Evolutionary conservation across 75 land plant species (phyloP).

Genomic region (Cryptomeria japonica): DNA sequence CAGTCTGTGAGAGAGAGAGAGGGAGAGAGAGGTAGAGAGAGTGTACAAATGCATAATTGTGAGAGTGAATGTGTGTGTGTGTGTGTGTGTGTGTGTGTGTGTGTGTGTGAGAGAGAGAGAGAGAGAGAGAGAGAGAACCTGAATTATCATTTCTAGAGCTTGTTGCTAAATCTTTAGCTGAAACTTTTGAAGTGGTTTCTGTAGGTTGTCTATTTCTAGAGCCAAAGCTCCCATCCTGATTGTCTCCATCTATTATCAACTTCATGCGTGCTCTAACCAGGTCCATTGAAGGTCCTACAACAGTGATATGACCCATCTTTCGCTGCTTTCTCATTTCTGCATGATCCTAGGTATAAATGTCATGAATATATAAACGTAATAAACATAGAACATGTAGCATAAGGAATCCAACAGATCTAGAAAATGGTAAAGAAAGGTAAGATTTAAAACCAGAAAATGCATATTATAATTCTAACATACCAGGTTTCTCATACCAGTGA

Average conservation of each 20-base stretch:
- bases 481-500: conserved; percentile 98
- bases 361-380: not conserved
- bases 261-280: conserved; percentile 50
- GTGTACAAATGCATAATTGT: too few relatives aligned
- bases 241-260: conserved; percentile 43
- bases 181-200: not conserved
- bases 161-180: not conserved
- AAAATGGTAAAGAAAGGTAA: not conserved
- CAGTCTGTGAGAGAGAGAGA: too few relatives aligned
- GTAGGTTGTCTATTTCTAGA: not conserved
- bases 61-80: too few relatives aligned
- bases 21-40: not conserved
- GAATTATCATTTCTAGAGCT: not conserved
- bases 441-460: not conserved
- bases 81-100: too few relatives aligned
- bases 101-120: not conserved
- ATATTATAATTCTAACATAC: conserved; percentile 25
- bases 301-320: conserved; percentile 98
- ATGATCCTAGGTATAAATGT: not conserved
- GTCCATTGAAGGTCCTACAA: conserved; percentile 68
- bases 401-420: conserved; percentile 8
- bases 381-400: not conserved
- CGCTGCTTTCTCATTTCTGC: conserved; percentile 87
- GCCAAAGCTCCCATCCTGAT: conserved; percentile 1
- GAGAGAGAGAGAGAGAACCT: conserved; percentile 10